Evolutionary conservation across 2,329 filamentous ascomycete species (phyloP).

Genomic region (Pseudogymnoascus destructans): DNA sequence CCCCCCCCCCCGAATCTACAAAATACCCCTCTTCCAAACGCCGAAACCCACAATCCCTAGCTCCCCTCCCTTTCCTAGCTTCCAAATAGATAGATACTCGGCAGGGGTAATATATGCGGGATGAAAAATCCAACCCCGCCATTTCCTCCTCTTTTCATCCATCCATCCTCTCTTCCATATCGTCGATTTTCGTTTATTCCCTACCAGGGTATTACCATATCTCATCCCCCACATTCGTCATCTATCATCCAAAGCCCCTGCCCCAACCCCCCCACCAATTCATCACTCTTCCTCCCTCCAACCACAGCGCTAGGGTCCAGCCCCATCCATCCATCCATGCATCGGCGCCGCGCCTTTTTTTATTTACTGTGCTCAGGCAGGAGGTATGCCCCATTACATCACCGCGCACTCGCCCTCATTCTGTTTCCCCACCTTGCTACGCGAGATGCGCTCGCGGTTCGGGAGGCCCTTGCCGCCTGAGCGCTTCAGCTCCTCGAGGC

Average conservation of each 20-base stretch:
- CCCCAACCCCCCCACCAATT: not conserved
- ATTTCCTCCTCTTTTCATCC: not conserved
- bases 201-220: not conserved
- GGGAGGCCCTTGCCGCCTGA: constrained; percentile 59
- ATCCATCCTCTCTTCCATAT: not conserved
- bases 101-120: not conserved
- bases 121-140: not conserved
- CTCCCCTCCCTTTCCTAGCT: not conserved
- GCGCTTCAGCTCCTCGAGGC: constrained; percentile 81
- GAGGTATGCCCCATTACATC: constrained; percentile 45
- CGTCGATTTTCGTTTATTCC: not conserved
- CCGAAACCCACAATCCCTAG: not conserved
- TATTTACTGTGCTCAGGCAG: not conserved
- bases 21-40: not conserved
- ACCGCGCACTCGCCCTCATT: constrained; percentile 79
- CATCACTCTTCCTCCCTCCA: not conserved
- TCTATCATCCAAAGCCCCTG: constrained; percentile 2
- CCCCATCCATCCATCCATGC: not conserved
- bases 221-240: not conserved
- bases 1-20: not conserved
- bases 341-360: not conserved
- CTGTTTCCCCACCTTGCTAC: constrained; percentile 68
- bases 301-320: not conserved
- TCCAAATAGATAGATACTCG: not conserved
- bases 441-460: constrained; percentile 63